Evolutionary conservation across 345 rosid species (phyloP).

Genomic region (Aegle marmelos): DNA sequence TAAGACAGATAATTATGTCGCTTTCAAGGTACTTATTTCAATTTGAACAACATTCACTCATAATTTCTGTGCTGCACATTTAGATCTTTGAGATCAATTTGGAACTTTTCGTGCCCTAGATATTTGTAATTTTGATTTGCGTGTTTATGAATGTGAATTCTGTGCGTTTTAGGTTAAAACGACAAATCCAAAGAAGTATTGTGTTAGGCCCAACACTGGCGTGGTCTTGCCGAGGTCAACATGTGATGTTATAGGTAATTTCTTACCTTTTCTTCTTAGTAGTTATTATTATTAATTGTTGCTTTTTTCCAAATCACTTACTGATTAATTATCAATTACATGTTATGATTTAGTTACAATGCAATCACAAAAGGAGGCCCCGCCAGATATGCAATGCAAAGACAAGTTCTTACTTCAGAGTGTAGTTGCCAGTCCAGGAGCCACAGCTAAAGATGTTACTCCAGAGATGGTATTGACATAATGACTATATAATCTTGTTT

Average conservation of each 20-base stretch:
- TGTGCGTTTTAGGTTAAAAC: slow-evolving; percentile 58
- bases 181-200: slow-evolving; percentile 90
- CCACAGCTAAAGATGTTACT: slow-evolving; percentile 57
- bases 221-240: slow-evolving; percentile 72
- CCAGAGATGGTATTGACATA: slow-evolving; percentile 58
- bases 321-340: slow-evolving; percentile 12
- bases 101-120: neutral
- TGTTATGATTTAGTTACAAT: slow-evolving; percentile 59
- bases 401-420: slow-evolving; percentile 84
- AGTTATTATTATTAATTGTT: neutral
- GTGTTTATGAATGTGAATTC: slow-evolving; percentile 14
- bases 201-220: slow-evolving; percentile 84
- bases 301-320: neutral
- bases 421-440: slow-evolving; percentile 55
- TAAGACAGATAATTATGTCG: slow-evolving; percentile 63
- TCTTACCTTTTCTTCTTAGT: neutral
- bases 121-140: slow-evolving; percentile 1
- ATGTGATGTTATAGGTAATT: slow-evolving; percentile 68
- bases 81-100: slow-evolving; percentile 6
- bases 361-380: slow-evolving; percentile 91
- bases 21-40: slow-evolving; percentile 59
- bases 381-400: slow-evolving; percentile 81
- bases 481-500: neutral
- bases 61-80: neutral
- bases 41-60: neutral